Percentiles rank a stretch among this genome's conserved stretches.
Conservation (phyloP, 2,329 filamentous ascomycete species). For the Cercospora zeae-maydis region DNA sequence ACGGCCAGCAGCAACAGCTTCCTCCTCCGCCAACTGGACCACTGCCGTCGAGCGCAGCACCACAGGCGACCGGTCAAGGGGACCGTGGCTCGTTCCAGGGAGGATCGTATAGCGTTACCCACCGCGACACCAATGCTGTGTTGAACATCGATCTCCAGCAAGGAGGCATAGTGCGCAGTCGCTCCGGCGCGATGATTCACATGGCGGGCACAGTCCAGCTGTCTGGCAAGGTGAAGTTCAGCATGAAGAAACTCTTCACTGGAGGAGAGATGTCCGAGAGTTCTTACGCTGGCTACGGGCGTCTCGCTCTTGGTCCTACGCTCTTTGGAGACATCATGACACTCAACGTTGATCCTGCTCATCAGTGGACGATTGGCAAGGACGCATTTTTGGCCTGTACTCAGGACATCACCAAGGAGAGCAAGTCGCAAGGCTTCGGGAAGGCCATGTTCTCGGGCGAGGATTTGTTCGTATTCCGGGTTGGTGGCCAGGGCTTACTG, state of each 20-base stretch:
- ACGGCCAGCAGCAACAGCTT: slow-evolving; percentile 28
- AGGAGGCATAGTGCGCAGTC: slow-evolving; percentile 73
- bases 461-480: slow-evolving; percentile 79
- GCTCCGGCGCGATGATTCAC: slow-evolving; percentile 83
- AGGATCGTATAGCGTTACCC: slow-evolving; percentile 84
- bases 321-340: slow-evolving; percentile 79
- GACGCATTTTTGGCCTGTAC: slow-evolving; percentile 85
- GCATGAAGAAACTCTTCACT: slow-evolving; percentile 78
- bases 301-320: slow-evolving; percentile 74
- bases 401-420: slow-evolving; percentile 73
- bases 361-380: slow-evolving; percentile 76
- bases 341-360: slow-evolving; percentile 65
- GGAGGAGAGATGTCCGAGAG: slow-evolving; percentile 75
- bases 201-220: slow-evolving; percentile 84
- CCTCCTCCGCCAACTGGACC: slow-evolving; percentile 29
- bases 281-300: slow-evolving; percentile 79
- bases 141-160: slow-evolving; percentile 82
- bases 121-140: slow-evolving; percentile 82
- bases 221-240: slow-evolving; percentile 75
- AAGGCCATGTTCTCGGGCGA: slow-evolving; percentile 93
- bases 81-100: slow-evolving; percentile 92
- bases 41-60: slow-evolving; percentile 24
- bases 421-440: slow-evolving; percentile 71
- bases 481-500: slow-evolving; percentile 70
- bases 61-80: slow-evolving; percentile 19